These are phyloP conservation scores for Parsonsia alboflavescens DNA, from an alignment of 257 asterid species.

Conservation along the genomic window DNA sequence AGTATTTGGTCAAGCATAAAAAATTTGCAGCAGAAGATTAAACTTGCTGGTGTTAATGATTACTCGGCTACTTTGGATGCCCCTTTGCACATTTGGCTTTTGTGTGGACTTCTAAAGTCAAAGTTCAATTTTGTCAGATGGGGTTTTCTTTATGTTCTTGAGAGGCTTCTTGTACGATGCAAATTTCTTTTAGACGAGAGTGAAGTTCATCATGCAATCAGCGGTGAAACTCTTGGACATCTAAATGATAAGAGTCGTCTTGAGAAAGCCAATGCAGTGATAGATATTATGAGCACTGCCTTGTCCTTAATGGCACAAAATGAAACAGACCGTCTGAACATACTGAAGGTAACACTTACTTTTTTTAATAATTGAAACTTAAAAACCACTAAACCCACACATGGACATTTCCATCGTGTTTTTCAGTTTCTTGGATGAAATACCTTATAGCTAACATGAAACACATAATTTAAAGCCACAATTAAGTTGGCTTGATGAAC, in stretches of 20 bases:
- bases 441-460: neutral
- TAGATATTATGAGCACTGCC: constrained; percentile 90
- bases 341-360: constrained; percentile 57
- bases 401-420: neutral
- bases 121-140: constrained; percentile 60
- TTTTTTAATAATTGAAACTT: neutral
- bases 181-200: constrained; percentile 96
- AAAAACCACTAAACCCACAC: neutral
- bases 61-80: constrained; percentile 66
- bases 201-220: constrained; percentile 60
- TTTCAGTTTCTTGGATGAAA: neutral
- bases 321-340: constrained; percentile 94
- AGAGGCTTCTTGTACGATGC: constrained; percentile 94
- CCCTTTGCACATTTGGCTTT: constrained; percentile 89
- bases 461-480: neutral
- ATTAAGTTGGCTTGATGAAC: neutral
- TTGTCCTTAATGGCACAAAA: constrained; percentile 94
- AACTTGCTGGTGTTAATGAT: constrained; percentile 72
- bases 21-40: constrained; percentile 68
- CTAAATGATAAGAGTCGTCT: constrained; percentile 58
- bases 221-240: constrained; percentile 47
- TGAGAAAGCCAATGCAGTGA: constrained; percentile 88
- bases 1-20: constrained; percentile 69
- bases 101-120: constrained; percentile 94
- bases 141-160: constrained; percentile 89